Conservation (phyloP, 2,329 filamentous ascomycete species). For the Aspergillus ibericus region DNA sequence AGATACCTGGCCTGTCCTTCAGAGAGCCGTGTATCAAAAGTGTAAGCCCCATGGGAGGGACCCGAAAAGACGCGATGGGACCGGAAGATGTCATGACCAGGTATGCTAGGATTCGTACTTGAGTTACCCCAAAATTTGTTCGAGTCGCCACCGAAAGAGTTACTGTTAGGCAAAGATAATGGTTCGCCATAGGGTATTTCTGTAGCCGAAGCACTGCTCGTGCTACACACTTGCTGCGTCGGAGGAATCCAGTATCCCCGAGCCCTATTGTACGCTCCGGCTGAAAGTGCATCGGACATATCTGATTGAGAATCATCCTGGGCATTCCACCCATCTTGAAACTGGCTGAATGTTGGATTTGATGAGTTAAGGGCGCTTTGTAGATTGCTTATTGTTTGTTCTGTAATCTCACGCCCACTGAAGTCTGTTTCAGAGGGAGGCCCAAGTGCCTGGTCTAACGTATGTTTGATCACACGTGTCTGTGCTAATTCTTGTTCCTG, state of each 20-base stretch:
- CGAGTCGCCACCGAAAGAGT: slow-evolving; percentile 27
- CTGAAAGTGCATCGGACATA: slow-evolving; percentile 44
- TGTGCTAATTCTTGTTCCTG: slow-evolving; percentile 64
- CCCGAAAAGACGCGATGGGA: slow-evolving; percentile 39
- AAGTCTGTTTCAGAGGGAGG: slow-evolving; percentile 56
- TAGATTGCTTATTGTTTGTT: slow-evolving; percentile 52
- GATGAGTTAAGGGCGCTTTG: slow-evolving; percentile 56
- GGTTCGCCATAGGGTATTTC: slow-evolving; percentile 32
- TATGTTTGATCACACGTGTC: slow-evolving; percentile 61
- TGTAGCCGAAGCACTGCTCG: slow-evolving; percentile 21
- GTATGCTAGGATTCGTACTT: slow-evolving; percentile 20
- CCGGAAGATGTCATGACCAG: slow-evolving; percentile 23
- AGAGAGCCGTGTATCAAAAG: slow-evolving; percentile 31
- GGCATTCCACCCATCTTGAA: slow-evolving; percentile 45
- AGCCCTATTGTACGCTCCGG: slow-evolving; percentile 43
- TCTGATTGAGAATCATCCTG: slow-evolving; percentile 49
- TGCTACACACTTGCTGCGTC: slow-evolving; percentile 30
- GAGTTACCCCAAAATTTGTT: slow-evolving; percentile 34
- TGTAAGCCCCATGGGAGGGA: slow-evolving; percentile 27
- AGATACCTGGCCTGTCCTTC: slow-evolving; percentile 34
- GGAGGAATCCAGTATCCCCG: slow-evolving; percentile 34
- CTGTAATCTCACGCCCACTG: slow-evolving; percentile 48
- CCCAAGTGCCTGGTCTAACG: slow-evolving; percentile 59
- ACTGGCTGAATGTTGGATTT: slow-evolving; percentile 43
- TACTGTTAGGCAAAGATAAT: slow-evolving; percentile 21